phyloP scores from a whole-genome alignment of 2,329 filamentous ascomycete genomes.

The Chaetoscypha palmicola region DNA sequence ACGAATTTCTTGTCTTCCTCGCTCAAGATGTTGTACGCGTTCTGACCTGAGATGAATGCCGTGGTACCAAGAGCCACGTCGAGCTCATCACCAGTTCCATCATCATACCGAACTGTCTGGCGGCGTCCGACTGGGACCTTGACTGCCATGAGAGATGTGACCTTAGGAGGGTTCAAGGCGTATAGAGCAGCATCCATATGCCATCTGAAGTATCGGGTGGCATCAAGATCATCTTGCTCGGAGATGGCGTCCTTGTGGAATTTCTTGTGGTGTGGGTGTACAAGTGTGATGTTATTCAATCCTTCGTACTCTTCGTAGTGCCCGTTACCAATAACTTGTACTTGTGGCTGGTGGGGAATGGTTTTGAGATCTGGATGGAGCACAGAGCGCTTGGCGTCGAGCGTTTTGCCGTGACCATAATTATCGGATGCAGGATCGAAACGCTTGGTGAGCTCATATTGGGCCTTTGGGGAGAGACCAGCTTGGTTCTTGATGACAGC shows the following conservation, averaged over 20 bases:
- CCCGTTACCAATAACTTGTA: constrained; percentile 75
- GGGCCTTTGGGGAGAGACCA: constrained; percentile 58
- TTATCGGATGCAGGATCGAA: constrained; percentile 61
- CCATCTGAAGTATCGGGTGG: constrained; percentile 65
- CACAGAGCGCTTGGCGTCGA: constrained; percentile 57
- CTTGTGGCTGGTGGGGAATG: constrained; percentile 70
- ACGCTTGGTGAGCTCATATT: constrained; percentile 65
- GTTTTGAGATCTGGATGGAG: constrained; percentile 74
- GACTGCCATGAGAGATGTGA: constrained; percentile 68
- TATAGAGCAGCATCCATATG: constrained; percentile 76
- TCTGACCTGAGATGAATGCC: constrained; percentile 65
- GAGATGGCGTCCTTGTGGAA: constrained; percentile 64
- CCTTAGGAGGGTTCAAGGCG: constrained; percentile 64
- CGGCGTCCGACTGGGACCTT: constrained; percentile 58
- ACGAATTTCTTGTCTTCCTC: constrained; percentile 61
- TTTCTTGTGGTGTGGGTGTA: constrained; percentile 70
- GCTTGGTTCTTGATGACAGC: constrained; percentile 64
- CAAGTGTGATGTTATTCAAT: constrained; percentile 57
- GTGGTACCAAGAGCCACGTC: constrained; percentile 68
- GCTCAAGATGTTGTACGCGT: constrained; percentile 62
- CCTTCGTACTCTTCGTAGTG: constrained; percentile 64
- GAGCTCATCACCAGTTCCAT: constrained; percentile 59
- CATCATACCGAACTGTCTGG: constrained; percentile 67
- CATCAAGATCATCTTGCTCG: constrained; percentile 50
- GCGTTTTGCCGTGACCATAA: constrained; percentile 71